Evolutionary conservation across 2,329 filamentous ascomycete genomes (phyloP).

Genomic region (Verticillium albo-atrum): DNA sequence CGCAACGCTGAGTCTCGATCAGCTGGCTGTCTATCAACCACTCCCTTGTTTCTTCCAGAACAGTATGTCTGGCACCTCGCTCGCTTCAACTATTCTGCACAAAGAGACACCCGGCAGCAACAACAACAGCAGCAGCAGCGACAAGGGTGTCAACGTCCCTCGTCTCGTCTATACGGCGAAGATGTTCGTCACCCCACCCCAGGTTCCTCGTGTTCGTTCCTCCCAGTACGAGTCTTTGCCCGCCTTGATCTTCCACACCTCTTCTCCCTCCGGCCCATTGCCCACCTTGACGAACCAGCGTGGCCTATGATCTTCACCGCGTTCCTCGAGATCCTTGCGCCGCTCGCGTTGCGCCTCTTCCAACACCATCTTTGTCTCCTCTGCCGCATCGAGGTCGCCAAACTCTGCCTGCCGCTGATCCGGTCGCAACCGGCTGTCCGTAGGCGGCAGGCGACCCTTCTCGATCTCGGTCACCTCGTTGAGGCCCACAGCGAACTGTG

Average conservation of each 20-base stretch:
- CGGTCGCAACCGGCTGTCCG: constrained; percentile 77
- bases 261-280: constrained; percentile 54
- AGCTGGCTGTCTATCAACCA: not conserved
- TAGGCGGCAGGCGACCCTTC: constrained; percentile 67
- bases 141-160: not conserved
- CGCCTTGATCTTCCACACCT: constrained; percentile 70
- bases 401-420: constrained; percentile 84
- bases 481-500: constrained; percentile 75
- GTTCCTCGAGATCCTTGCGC: constrained; percentile 69
- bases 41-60: not conserved
- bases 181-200: constrained; percentile 53
- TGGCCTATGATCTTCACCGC: constrained; percentile 67
- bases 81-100: not conserved
- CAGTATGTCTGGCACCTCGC: not conserved
- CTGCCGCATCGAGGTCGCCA: constrained; percentile 77
- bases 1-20: not conserved
- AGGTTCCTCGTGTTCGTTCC: constrained; percentile 64
- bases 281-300: constrained; percentile 78
- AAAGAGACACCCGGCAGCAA: not conserved
- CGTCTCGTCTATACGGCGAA: constrained; percentile 25
- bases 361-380: constrained; percentile 74
- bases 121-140: not conserved
- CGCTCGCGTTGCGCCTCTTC: constrained; percentile 81
- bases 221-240: constrained; percentile 96
- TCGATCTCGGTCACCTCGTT: constrained; percentile 88